Conservation (phyloP, 305 asterid genomes). For the Monarda citriodora region DNA sequence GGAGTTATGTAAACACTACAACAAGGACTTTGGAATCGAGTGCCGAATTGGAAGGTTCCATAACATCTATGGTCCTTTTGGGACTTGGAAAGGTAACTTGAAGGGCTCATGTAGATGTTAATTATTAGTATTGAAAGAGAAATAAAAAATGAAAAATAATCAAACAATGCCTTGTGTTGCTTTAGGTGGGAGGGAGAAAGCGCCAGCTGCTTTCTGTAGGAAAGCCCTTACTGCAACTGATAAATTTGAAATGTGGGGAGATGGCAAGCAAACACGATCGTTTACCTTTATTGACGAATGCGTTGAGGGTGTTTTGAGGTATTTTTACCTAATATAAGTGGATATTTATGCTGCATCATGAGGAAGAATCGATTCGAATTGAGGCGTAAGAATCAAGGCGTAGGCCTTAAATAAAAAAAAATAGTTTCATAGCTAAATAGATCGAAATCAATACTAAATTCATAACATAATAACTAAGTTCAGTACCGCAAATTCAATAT, state of each 20-base stretch:
- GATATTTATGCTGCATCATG: background rate
- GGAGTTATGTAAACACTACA: conserved; percentile 89
- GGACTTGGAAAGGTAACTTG: conserved; percentile 91
- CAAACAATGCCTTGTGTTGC: background rate
- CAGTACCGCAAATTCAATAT: too few relatives aligned
- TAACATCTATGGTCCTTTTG: conserved; percentile 90
- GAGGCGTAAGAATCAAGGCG: too few relatives aligned
- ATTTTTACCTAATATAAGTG: conserved; percentile 11
- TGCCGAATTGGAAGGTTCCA: conserved; percentile 93
- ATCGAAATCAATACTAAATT: too few relatives aligned
- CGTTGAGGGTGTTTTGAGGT: conserved; percentile 96
- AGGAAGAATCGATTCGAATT: too few relatives aligned
- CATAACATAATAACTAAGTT: too few relatives aligned
- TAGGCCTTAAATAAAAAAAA: too few relatives aligned
- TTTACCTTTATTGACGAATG: conserved; percentile 97
- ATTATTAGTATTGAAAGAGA: background rate
- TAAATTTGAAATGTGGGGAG: conserved; percentile 98
- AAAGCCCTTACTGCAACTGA: conserved; percentile 75
- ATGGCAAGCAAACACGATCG: conserved; percentile 91
- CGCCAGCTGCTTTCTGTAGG: conserved; percentile 97
- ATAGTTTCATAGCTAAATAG: too few relatives aligned
- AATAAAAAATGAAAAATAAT: background rate
- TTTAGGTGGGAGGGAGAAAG: conserved; percentile 94
- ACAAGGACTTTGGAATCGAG: conserved; percentile 90
- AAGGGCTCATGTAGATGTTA: background rate